Conservation (phyloP, 495 filamentous ascomycete genomes). For the Patellaria atrata region DNA sequence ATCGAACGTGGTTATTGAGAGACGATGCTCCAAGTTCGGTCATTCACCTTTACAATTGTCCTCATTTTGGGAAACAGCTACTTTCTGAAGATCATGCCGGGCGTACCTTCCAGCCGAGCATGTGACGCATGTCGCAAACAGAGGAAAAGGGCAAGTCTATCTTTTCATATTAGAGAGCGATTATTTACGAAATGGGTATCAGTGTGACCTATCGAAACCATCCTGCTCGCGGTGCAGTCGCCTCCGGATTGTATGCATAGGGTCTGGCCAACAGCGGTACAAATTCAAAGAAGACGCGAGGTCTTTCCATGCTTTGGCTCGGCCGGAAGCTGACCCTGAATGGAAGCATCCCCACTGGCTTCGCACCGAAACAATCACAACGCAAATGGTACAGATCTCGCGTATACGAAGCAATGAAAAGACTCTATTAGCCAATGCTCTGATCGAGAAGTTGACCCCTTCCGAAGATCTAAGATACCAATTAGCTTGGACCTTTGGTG, state of each 20-base stretch:
- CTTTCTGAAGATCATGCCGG: slow-evolving; percentile 38
- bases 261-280: slow-evolving; percentile 33
- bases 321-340: background rate
- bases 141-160: slow-evolving; percentile 36
- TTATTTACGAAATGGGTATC: background rate
- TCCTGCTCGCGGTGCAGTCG: slow-evolving; percentile 35
- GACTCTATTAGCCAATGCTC: slow-evolving; percentile 19
- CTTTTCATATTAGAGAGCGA: background rate
- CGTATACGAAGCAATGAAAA: slow-evolving; percentile 16
- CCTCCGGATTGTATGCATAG: slow-evolving; percentile 31
- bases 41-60: too few relatives aligned
- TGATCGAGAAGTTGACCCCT: slow-evolving; percentile 23
- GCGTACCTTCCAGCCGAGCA: slow-evolving; percentile 34
- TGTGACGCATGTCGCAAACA: slow-evolving; percentile 38
- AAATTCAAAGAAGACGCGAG: slow-evolving; percentile 31
- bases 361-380: background rate
- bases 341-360: background rate
- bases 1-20: too few relatives aligned
- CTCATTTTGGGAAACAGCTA: too few relatives aligned
- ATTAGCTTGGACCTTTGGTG: slow-evolving; percentile 29
- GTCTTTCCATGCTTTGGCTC: too few relatives aligned
- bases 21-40: too few relatives aligned
- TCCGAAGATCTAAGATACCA: slow-evolving; percentile 33
- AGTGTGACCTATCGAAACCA: slow-evolving; percentile 33
- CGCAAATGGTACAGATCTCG: background rate